A percentile compares a stretch with the other conserved stretches of the same genome.
phyloP scores from a whole-genome alignment of 2,329 filamentous ascomycete genomes.

The Aspergillus ustus region DNA sequence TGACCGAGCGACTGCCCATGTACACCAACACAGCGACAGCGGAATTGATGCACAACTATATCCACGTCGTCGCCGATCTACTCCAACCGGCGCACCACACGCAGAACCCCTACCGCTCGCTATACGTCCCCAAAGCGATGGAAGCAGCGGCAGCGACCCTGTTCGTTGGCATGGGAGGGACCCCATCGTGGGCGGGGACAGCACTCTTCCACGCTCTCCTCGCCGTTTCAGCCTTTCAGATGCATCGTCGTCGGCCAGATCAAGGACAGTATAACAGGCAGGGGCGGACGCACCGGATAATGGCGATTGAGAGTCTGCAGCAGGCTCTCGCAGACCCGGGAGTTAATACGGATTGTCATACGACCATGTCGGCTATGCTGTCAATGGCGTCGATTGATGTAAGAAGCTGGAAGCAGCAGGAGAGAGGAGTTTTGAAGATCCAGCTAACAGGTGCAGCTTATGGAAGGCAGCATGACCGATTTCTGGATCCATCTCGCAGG shows the following conservation, averaged over 20 bases:
- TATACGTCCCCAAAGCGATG: constrained; percentile 1
- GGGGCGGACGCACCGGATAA: not conserved
- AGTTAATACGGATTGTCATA: not conserved
- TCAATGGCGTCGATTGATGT: constrained; percentile 15
- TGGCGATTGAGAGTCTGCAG: constrained; percentile 2
- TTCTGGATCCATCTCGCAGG: constrained; percentile 16
- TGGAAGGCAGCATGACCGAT: constrained; percentile 13
- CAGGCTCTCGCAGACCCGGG: not conserved
- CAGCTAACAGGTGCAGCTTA: not conserved
- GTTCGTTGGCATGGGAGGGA: not conserved
- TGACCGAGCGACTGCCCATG: too few species aligned
- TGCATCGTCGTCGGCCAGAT: not conserved
- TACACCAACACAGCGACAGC: not conserved
- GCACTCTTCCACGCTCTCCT: constrained; percentile 10
- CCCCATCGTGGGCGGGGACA: not conserved
- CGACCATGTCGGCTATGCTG: constrained; percentile 11
- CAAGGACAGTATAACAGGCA: not conserved
- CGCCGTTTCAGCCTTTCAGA: constrained; percentile 6
- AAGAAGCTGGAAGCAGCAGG: not conserved
- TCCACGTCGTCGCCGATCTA: constrained; percentile 11
- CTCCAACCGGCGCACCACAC: constrained; percentile 10
- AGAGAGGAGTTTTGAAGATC: too few species aligned
- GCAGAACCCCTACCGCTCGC: constrained; percentile 6
- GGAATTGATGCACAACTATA: constrained; percentile 15
- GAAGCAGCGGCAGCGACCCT: not conserved